A percentile compares a stretch with the other conserved stretches of the same genome.
Evolutionary conservation across 106 monocot genomes (phyloP).

Genomic region (Posidonia australis): DNA sequence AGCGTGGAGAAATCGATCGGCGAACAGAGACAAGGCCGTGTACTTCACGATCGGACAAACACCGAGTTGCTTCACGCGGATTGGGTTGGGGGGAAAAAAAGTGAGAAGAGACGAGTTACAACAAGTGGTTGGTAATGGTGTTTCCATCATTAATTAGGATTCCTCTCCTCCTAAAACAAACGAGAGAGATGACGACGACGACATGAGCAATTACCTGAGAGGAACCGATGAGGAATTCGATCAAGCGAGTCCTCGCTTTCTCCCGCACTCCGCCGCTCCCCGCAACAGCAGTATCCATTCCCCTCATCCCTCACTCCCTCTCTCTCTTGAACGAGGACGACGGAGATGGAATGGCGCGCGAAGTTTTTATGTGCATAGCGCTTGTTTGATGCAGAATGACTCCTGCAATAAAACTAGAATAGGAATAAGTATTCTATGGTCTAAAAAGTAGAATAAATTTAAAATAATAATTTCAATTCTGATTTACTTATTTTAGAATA

Average conservation of each 20-base stretch:
- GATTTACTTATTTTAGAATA: too few relatives aligned
- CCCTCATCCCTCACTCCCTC: background rate
- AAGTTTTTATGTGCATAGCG: too few relatives aligned
- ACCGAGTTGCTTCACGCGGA: slow-evolving; percentile 34
- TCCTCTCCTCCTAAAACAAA: too few relatives aligned
- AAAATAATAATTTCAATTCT: too few relatives aligned
- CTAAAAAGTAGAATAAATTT: too few relatives aligned
- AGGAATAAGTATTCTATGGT: too few relatives aligned
- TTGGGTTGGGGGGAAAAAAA: background rate
- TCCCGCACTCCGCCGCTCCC: background rate
- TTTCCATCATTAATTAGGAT: too few relatives aligned
- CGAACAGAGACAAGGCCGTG: slow-evolving; percentile 75
- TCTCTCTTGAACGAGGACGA: too few relatives aligned
- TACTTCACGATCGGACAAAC: slow-evolving; percentile 66
- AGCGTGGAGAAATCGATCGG: slow-evolving; percentile 59
- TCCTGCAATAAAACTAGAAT: too few relatives aligned
- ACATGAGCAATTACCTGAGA: background rate
- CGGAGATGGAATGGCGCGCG: too few relatives aligned
- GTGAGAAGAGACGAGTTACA: background rate
- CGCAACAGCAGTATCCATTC: background rate
- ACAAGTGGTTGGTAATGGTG: background rate
- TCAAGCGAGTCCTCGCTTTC: background rate
- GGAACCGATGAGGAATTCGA: slow-evolving; percentile 7
- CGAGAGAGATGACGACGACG: background rate
- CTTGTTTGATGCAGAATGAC: too few relatives aligned